phyloP scores from a whole-genome alignment of 345 rosid species.

The Citrus trifoliata region DNA sequence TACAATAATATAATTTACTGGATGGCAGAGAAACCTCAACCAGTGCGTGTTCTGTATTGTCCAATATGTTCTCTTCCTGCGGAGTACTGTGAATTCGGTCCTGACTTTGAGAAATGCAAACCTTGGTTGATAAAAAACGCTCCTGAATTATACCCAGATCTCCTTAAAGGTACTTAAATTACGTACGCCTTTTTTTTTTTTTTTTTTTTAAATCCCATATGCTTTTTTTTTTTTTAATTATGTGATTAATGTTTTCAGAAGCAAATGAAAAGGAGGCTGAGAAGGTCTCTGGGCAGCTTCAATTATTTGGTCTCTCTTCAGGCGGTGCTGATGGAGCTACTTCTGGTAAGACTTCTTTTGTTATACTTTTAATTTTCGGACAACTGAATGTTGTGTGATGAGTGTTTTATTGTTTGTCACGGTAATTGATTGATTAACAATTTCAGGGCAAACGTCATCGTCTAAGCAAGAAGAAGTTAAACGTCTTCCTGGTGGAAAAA shows the following conservation, averaged over 20 bases:
- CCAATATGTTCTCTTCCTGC: conserved; percentile 75
- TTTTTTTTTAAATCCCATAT: not conserved
- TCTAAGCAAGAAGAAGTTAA: conserved; percentile 77
- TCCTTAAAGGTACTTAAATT: conserved; percentile 49
- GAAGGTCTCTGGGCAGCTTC: conserved; percentile 65
- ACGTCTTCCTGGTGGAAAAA: conserved; percentile 90
- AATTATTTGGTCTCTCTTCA: conserved; percentile 62
- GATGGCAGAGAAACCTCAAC: conserved; percentile 74
- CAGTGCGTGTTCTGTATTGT: conserved; percentile 77
- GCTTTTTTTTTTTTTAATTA: not conserved
- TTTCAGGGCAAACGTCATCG: conserved; percentile 40
- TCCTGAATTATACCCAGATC: conserved; percentile 84
- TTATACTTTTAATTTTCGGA: not conserved
- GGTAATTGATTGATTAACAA: not conserved
- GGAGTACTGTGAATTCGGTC: conserved; percentile 93
- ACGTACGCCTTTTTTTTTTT: not conserved
- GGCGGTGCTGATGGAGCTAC: conserved; percentile 47
- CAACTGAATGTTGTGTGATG: not conserved
- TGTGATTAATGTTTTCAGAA: conserved; percentile 33
- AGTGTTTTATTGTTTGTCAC: not conserved
- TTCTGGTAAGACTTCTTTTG: conserved; percentile 13
- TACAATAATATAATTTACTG: not conserved
- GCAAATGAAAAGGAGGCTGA: conserved; percentile 60
- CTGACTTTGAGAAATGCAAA: conserved; percentile 88
- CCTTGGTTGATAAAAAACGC: conserved; percentile 90